Base-by-base conservation (phyloP, 345 rosid species). In the Eucalyptus sp. region DNA sequence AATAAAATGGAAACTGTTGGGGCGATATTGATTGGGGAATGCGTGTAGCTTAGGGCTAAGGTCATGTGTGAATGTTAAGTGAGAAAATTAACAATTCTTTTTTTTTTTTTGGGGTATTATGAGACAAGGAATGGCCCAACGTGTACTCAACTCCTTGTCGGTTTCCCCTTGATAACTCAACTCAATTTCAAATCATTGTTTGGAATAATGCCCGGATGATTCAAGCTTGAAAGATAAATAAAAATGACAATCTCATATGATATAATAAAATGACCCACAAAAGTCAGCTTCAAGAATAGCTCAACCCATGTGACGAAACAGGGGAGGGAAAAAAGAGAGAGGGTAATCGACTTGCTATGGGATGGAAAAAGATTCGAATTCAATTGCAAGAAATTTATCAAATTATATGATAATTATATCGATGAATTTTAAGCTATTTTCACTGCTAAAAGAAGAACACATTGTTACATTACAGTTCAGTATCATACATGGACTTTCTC, bases 391-490 rank as follows among this genome's bases (percentile, higher is more conserved):
- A 46, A 12, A n/a, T 50, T 29, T 51, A 31, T 86, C 15, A 1
- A 51, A 25, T 13, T 86, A 31, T 50, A 29, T 86, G 41, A 86
- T 46, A 25, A 16, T 50, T 1, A 44, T 14, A 7, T 86, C 41
- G 5, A 85, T 1, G 7, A 31, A 48, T 17, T 14, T 86, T 33
- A 44, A 29, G 11, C 17, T 9, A 0, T 37, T 20, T 37, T 37
- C 5, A 2, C 2, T 0, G 1, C 14, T 6, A 18, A 20, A 37
- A 71, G 10, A 16, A 31, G 1, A 62, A 31, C 5, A 17, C 22
- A 71, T 71, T 37, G 13, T 33, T 71, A 37, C 14, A 1, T 71
- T 37, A 9, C 2, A 15, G 3, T 15, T 15, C 0, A 3, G 2
- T 37, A 33, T 18, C 8, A 3, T 37, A 7, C 46, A 8, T 37